These are phyloP conservation scores for Pecoramyces ruminantium DNA, from an alignment of 192 early-diverging fungal species.

Conservation along the genomic window DNA sequence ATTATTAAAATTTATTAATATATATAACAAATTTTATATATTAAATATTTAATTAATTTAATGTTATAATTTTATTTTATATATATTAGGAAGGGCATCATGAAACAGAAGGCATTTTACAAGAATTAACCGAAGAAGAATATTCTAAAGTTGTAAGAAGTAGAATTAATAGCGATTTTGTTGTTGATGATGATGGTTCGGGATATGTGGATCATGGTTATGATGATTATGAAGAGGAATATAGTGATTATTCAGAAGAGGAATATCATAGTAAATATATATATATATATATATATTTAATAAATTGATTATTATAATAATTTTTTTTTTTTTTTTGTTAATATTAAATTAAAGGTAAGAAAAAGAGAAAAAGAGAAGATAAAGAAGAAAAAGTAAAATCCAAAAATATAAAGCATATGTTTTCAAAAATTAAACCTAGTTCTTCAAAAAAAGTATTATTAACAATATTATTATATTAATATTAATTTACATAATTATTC, in stretches of 20 bases:
- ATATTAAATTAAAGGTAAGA: not conserved
- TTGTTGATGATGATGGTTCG: slow-evolving; percentile 1
- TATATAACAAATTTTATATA: no score
- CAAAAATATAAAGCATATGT: not conserved
- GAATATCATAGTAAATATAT: not conserved
- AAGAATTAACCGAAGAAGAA: not conserved
- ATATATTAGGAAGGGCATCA: not conserved
- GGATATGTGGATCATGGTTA: slow-evolving; percentile 3
- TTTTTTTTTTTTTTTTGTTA: not conserved
- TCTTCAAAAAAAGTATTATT: not conserved
- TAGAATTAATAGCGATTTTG: not conserved
- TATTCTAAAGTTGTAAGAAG: not conserved
- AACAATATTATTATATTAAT: no score
- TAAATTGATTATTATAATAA: no score
- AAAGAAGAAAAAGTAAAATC: not conserved
- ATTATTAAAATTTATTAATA: no score
- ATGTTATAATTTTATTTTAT: no score
- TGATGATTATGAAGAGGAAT: not conserved
- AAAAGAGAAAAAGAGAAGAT: slow-evolving; percentile 1
- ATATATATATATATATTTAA: no score
- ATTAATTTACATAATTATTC: no score
- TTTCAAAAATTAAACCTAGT: not conserved
- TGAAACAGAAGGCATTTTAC: not conserved
- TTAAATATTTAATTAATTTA: no score
- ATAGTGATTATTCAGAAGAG: not conserved